These are phyloP conservation scores for Calocybe gambosa DNA, from an alignment of 1,284 basidiomycete genomes.

Conservation along the genomic window DNA sequence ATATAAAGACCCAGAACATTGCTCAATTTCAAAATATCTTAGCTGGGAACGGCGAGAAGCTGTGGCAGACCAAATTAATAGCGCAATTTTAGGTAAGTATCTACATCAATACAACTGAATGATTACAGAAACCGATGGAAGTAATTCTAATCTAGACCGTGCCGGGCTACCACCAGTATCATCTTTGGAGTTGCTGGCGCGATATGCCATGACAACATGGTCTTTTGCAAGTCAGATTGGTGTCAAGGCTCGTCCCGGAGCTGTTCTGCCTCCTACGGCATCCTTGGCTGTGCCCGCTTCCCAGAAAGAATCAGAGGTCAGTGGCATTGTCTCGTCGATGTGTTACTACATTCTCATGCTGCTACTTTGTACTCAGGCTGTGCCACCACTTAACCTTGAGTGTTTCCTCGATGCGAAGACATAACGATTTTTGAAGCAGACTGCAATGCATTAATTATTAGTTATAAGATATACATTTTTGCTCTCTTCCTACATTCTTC, in stretches of 20 bases:
- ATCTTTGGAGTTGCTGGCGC: conserved; percentile 51
- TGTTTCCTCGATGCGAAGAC: conserved; percentile 41
- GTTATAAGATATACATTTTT: conserved; percentile 3
- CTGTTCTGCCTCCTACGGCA: conserved; percentile 32
- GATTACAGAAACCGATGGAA: conserved; percentile 6
- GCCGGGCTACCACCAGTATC: conserved; percentile 48
- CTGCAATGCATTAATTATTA: conserved; percentile 5
- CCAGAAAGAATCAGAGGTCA: conserved; percentile 23
- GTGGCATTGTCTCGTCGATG: conserved; percentile 1
- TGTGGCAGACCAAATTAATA: conserved; percentile 82
- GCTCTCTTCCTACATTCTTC: not conserved
- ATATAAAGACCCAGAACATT: conserved; percentile 68
- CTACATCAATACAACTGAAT: not conserved
- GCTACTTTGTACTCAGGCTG: conserved; percentile 19
- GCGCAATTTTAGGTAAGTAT: conserved; percentile 66
- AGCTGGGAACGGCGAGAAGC: conserved; percentile 66
- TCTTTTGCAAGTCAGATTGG: conserved; percentile 43
- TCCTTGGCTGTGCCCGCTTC: conserved; percentile 14
- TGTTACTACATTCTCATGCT: not conserved
- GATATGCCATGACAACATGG: conserved; percentile 58
- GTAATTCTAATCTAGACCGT: conserved; percentile 35
- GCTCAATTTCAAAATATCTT: conserved; percentile 64
- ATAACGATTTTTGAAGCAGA: conserved; percentile 15
- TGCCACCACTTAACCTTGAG: conserved; percentile 45
- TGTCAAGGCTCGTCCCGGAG: conserved; percentile 38